Base-by-base conservation (phyloP, 768 basidiomycete genomes). In the Daedaleopsis nitida region DNA sequence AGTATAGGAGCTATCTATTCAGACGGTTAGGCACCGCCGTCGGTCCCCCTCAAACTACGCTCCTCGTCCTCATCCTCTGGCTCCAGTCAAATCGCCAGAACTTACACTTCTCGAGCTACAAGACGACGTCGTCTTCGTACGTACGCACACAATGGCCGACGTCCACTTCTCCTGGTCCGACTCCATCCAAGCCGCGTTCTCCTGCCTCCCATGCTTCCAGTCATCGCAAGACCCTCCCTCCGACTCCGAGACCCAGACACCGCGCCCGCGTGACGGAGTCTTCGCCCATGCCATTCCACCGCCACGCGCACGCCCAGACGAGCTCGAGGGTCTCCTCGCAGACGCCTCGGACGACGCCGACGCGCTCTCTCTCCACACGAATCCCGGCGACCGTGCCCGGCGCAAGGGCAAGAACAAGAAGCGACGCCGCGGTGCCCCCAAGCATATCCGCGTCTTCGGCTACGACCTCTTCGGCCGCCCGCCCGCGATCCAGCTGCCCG, bases 311-410 rank as follows among this genome's bases (percentile, higher is more conserved):
- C 73, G 74, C 58, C 64, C 77, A 0, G 70, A 75, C 67, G 81
- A 82, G 66, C 81, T 84, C 63, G 80, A 84, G 50, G 74, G 80
- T 38, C 77, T 84, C 51, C 76, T 84, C n/a, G 77, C 68, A 1
- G 80, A 82, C 69, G 59, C 81, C 32, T 72, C 74, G 51, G 76
- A 75, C n/a, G 88, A 90, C 55, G 84, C 79, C 8, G 86, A 87
- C 68, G 79, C 81, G 21, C 78, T 89, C 53, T 89, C 87, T 1
- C 69, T 89, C 43, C 87, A 90, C 71, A 87, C 89, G 8, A 86
- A 87, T 66, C 72, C 84, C 6, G 84, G 81, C 9, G 68, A 76
- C 14, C 67, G 75, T 35, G 65, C 72, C 27, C 27, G 27, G 65
- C 66, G 73, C 64, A 71, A 73, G 63, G 72, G 61, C 43, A 55